A percentile compares a stretch with the other conserved stretches of the same genome.
These are phyloP conservation scores for Exobasidium rhododendri DNA, from an alignment of 1,284 basidiomycete species.

Conservation along the genomic window DNA sequence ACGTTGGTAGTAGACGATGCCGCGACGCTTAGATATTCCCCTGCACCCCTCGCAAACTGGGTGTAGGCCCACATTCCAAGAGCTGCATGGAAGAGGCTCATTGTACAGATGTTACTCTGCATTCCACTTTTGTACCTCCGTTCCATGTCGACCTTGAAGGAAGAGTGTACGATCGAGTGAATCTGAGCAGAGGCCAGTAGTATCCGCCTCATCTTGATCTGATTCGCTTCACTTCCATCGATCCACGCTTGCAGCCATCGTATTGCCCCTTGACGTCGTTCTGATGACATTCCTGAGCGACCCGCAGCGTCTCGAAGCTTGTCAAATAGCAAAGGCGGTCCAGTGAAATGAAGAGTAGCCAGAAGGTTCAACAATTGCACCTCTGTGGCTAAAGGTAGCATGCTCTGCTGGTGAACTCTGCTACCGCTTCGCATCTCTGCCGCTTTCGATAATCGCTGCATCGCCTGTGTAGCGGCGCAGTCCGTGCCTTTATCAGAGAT, in stretches of 20 bases:
- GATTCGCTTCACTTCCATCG: constrained; percentile 1
- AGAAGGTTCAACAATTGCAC: constrained; percentile 18
- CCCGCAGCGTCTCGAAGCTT: constrained; percentile 17
- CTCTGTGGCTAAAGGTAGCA: constrained; percentile 13
- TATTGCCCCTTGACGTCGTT: constrained; percentile 14
- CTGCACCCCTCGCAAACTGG: constrained; percentile 9
- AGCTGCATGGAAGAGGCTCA: constrained; percentile 18
- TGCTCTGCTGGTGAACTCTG: neutral
- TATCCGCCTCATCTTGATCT: constrained; percentile 15
- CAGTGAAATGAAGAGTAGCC: constrained; percentile 17
- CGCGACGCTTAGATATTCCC: neutral
- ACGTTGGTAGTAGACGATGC: neutral
- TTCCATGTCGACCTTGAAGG: neutral
- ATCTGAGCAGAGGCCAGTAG: constrained; percentile 15
- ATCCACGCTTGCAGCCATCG: constrained; percentile 13
- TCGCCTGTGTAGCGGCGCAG: constrained; percentile 8
- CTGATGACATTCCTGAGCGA: constrained; percentile 9
- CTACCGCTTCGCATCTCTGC: neutral
- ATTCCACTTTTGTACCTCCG: constrained; percentile 4
- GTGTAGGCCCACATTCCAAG: constrained; percentile 19
- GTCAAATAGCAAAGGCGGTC: constrained; percentile 18
- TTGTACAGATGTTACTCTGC: constrained; percentile 10
- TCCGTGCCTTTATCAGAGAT: constrained; percentile 9
- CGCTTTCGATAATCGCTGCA: neutral
- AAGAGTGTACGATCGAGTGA: constrained; percentile 9